These are phyloP conservation scores for Pseudopyrenochaeta lycopersici DNA, from an alignment of 2,329 filamentous ascomycete genomes.

Conservation along the genomic window DNA sequence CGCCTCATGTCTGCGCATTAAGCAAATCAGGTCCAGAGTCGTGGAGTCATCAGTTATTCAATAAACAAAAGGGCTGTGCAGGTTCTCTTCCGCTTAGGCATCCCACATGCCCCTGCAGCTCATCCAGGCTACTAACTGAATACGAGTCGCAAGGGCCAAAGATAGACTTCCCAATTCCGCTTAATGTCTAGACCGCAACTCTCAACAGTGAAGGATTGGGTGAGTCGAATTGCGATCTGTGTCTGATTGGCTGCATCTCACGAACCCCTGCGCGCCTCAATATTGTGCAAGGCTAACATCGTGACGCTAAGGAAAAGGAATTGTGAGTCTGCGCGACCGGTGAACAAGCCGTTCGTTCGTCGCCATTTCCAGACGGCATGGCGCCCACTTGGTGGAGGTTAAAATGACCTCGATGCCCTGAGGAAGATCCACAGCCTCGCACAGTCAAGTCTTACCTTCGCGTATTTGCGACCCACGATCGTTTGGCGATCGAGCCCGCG, in stretches of 20 bases:
- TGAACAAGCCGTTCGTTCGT: slow-evolving; percentile 22
- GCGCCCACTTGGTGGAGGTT: slow-evolving; percentile 23
- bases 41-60: slow-evolving; percentile 13
- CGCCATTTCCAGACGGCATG: slow-evolving; percentile 13
- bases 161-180: slow-evolving; percentile 27
- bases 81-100: slow-evolving; percentile 16
- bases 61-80: slow-evolving; percentile 19
- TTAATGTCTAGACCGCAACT: slow-evolving; percentile 16
- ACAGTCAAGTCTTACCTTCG: slow-evolving; percentile 17
- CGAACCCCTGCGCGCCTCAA: neutral
- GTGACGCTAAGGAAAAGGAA: slow-evolving; percentile 23
- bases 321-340: slow-evolving; percentile 30
- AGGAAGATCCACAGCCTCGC: slow-evolving; percentile 13
- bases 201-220: slow-evolving; percentile 5
- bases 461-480: slow-evolving; percentile 14
- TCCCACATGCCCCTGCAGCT: slow-evolving; percentile 17
- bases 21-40: neutral
- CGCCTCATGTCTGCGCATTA: neutral
- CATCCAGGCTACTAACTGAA: slow-evolving; percentile 6
- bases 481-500: slow-evolving; percentile 4
- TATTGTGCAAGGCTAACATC: slow-evolving; percentile 27
- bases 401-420: slow-evolving; percentile 30
- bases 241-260: slow-evolving; percentile 17
- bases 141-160: slow-evolving; percentile 19
- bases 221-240: slow-evolving; percentile 11